These are phyloP conservation scores for Cystobasidiaceae sp. DNA, from an alignment of 1,284 basidiomycete species.

Conservation along the genomic window DNA sequence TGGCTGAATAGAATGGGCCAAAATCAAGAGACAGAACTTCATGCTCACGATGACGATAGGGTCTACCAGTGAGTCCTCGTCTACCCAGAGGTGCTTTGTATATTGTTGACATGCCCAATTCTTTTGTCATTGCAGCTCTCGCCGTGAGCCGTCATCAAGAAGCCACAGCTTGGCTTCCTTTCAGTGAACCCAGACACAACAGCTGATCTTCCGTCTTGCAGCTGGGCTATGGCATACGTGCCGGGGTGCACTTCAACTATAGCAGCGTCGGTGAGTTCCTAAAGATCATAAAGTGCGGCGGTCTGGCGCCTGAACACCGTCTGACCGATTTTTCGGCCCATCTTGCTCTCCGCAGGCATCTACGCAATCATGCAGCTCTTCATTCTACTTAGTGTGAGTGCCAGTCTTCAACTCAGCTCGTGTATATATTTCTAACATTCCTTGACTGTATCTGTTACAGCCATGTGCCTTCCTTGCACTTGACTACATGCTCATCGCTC, in stretches of 20 bases:
- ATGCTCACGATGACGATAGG: constrained; percentile 34
- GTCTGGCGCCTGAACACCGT: too few relatives aligned
- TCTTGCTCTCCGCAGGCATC: background rate
- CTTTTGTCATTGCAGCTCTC: background rate
- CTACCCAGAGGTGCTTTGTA: background rate
- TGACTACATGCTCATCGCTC: constrained; percentile 32
- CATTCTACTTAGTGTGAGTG: constrained; percentile 30
- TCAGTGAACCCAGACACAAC: background rate
- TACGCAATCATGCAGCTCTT: constrained; percentile 35
- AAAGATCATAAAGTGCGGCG: too few relatives aligned
- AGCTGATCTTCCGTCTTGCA: background rate
- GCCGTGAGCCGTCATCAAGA: background rate
- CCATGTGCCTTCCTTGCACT: constrained; percentile 38
- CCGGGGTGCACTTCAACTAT: background rate
- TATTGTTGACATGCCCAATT: background rate
- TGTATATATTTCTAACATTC: background rate
- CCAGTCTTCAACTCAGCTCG: background rate
- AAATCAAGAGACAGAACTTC: constrained; percentile 23
- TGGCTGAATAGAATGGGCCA: constrained; percentile 25
- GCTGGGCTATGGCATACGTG: constrained; percentile 22
- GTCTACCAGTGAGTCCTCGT: constrained; percentile 31
- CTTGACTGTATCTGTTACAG: background rate
- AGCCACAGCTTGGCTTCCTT: too few relatives aligned
- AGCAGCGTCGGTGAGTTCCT: constrained; percentile 13
- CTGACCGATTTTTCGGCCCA: too few relatives aligned